Conservation (phyloP, 2,329 filamentous ascomycete species). For the Phialophora macrospora region DNA sequence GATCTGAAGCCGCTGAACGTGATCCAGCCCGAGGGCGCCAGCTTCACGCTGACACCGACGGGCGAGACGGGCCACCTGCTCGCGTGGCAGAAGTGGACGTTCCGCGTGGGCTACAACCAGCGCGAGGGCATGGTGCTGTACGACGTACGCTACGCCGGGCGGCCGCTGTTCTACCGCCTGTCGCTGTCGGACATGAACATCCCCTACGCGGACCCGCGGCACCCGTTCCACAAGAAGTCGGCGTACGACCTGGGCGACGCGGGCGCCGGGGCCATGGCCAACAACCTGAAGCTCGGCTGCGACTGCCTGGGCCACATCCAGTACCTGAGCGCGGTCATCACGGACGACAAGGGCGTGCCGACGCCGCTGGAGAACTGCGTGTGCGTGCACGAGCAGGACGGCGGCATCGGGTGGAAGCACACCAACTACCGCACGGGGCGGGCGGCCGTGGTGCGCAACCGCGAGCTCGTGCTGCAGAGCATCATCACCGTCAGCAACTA, state of each 20-base stretch:
- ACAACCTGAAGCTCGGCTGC: slow-evolving; percentile 71
- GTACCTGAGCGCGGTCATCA: slow-evolving; percentile 65
- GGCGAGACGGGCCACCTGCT: slow-evolving; percentile 61
- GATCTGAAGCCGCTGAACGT: slow-evolving; percentile 69
- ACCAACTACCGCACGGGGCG: slow-evolving; percentile 71
- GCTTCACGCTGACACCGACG: slow-evolving; percentile 60
- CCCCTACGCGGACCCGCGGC: slow-evolving; percentile 66
- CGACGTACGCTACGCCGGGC: slow-evolving; percentile 66
- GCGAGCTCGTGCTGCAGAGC: slow-evolving; percentile 70
- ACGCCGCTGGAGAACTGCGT: slow-evolving; percentile 68
- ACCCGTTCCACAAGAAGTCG: slow-evolving; percentile 71
- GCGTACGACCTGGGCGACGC: slow-evolving; percentile 73
- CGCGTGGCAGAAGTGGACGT: slow-evolving; percentile 70
- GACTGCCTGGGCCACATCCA: slow-evolving; percentile 73
- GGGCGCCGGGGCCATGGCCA: slow-evolving; percentile 69
- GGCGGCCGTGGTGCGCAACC: slow-evolving; percentile 66
- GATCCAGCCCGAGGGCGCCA: slow-evolving; percentile 67
- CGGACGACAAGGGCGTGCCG: slow-evolving; percentile 64
- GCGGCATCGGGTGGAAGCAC: slow-evolving; percentile 72
- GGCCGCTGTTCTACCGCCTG: slow-evolving; percentile 70
- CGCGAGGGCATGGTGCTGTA: slow-evolving; percentile 71
- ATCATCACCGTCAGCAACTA: slow-evolving; percentile 76
- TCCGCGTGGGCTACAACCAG: slow-evolving; percentile 66
- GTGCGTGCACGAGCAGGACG: slow-evolving; percentile 73
- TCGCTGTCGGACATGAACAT: slow-evolving; percentile 70